Conservation (phyloP, 345 rosid species). For the Turnera subulata region DNA sequence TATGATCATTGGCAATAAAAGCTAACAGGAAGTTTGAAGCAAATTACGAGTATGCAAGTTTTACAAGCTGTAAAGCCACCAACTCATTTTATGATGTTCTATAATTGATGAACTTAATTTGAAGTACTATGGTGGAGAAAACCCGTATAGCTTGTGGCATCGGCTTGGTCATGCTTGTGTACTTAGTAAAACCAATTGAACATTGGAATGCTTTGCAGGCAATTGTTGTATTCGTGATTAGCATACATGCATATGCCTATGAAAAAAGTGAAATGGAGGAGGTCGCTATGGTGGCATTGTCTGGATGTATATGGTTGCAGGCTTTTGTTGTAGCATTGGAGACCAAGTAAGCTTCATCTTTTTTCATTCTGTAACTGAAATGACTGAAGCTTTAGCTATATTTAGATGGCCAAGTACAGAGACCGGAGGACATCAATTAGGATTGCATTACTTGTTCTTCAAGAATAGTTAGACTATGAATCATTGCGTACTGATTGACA, state of each 20-base stretch:
- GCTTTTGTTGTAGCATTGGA: constrained; percentile 89
- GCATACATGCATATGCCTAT: constrained; percentile 74
- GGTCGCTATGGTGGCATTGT: constrained; percentile 91
- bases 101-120: no score
- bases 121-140: no score
- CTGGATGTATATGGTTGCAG: constrained; percentile 98
- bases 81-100: neutral
- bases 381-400: neutral
- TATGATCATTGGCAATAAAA: no score
- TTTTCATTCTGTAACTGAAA: neutral
- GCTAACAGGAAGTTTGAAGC: no score
- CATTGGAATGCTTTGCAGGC: constrained; percentile 55
- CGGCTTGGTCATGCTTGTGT: neutral
- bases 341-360: constrained; percentile 65
- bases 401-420: no score
- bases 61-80: neutral
- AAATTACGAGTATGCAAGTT: no score
- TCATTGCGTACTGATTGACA: constrained; percentile 1
- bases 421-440: neutral
- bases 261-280: constrained; percentile 98
- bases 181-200: neutral
- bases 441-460: neutral
- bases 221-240: constrained; percentile 76
- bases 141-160: neutral
- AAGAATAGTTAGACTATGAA: neutral